These are phyloP conservation scores for Paxillus rubicundulus DNA, from an alignment of 768 basidiomycete species.

Conservation along the genomic window DNA sequence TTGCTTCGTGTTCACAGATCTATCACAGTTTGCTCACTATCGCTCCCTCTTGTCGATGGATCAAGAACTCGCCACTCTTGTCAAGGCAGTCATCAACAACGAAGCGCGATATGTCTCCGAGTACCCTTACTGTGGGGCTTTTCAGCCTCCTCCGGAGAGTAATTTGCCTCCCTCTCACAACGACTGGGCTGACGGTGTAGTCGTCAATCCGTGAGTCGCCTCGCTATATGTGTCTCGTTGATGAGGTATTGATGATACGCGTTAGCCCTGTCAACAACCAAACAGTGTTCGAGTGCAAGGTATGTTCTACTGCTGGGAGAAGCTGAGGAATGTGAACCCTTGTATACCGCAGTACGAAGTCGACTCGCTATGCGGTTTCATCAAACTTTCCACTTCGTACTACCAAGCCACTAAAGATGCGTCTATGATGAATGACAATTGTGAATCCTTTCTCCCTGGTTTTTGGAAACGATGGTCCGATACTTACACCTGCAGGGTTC, in stretches of 20 bases:
- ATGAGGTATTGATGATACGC: background rate
- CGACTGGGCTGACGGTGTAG: slow-evolving; percentile 65
- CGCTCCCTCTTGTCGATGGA: slow-evolving; percentile 56
- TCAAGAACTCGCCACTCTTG: slow-evolving; percentile 55
- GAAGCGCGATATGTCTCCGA: slow-evolving; percentile 71
- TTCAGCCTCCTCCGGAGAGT: slow-evolving; percentile 79
- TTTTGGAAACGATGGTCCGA: background rate
- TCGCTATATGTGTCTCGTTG: background rate
- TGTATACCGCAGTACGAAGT: slow-evolving; percentile 58
- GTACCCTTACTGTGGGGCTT: slow-evolving; percentile 78
- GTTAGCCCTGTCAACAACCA: slow-evolving; percentile 62
- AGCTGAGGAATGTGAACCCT: background rate
- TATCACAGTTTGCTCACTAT: slow-evolving; percentile 66
- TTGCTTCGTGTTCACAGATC: background rate
- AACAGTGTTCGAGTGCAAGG: slow-evolving; percentile 84
- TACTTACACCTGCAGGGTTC: slow-evolving; percentile 47
- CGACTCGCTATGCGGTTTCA: slow-evolving; percentile 74
- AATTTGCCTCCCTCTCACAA: slow-evolving; percentile 63
- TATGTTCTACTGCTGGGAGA: slow-evolving; percentile 20
- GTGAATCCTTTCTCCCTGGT: slow-evolving; percentile 35
- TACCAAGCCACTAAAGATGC: slow-evolving; percentile 68
- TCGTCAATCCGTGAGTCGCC: slow-evolving; percentile 64
- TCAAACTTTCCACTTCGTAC: slow-evolving; percentile 74
- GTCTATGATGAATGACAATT: slow-evolving; percentile 70
- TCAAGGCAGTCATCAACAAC: slow-evolving; percentile 81